A percentile compares a stretch with the other conserved stretches of the same genome.
phyloP scores from a whole-genome alignment of 441 rosid species.

The Bruguiera hainesii region DNA sequence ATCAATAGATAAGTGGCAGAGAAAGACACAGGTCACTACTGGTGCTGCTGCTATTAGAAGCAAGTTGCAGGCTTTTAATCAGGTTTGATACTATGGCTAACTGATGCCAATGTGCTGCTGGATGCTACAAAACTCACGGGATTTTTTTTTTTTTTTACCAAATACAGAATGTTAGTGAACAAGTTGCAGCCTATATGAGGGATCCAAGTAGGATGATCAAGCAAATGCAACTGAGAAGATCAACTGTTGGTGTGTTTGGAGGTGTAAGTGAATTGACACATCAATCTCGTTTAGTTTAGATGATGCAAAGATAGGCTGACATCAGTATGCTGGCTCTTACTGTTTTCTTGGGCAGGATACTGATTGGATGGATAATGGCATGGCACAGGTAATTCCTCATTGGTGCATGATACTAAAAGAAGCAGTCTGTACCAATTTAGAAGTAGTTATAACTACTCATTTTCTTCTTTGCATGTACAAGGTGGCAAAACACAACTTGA shows the following conservation, averaged over 20 bases:
- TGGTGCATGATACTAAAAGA: not conserved
- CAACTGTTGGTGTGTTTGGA: slow-evolving; percentile 61
- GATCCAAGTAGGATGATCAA: slow-evolving; percentile 94
- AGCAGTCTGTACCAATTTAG: not conserved
- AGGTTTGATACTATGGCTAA: slow-evolving; percentile 45
- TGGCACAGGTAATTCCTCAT: slow-evolving; percentile 44
- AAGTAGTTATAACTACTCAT: too few species aligned
- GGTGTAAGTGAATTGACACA: slow-evolving; percentile 47
- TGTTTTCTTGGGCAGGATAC: slow-evolving; percentile 37
- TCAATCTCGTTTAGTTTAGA: slow-evolving; percentile 1
- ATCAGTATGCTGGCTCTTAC: slow-evolving; percentile 5
- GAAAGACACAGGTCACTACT: slow-evolving; percentile 82
- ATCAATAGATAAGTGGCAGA: slow-evolving; percentile 94
- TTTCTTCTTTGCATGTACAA: too few species aligned
- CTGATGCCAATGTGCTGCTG: slow-evolving; percentile 5
- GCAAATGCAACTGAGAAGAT: slow-evolving; percentile 89
- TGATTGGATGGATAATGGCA: slow-evolving; percentile 26
- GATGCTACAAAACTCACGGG: slow-evolving; percentile 16
- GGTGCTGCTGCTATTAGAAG: slow-evolving; percentile 91
- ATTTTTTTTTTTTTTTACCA: slow-evolving; percentile 13
- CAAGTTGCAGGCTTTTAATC: slow-evolving; percentile 91
- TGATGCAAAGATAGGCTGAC: slow-evolving; percentile 1
- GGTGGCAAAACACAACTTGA: not conserved
- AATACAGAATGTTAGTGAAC: slow-evolving; percentile 80
- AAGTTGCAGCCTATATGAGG: slow-evolving; percentile 86